A percentile compares a stretch with the other conserved stretches of the same genome.
Conservation (phyloP, 192 early-diverging fungal species). For the Umbelopsis ramanniana region DNA sequence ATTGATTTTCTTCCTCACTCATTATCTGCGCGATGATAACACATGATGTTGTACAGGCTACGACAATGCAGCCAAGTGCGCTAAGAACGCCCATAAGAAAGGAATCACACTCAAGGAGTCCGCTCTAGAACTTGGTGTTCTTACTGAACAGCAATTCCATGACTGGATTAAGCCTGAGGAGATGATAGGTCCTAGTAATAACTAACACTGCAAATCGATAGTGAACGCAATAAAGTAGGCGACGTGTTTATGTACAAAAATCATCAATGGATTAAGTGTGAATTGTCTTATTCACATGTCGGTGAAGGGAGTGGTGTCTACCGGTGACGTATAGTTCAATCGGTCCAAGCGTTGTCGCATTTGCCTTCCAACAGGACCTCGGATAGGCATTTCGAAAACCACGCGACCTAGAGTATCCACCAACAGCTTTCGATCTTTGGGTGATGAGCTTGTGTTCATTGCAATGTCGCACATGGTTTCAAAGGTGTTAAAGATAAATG, state of each 20-base stretch:
- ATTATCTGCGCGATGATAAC: too few relatives aligned
- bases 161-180: conserved; percentile 92
- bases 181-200: conserved; percentile 65
- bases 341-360: not conserved
- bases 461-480: not conserved
- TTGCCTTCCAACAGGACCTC: conserved; percentile 2
- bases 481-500: conserved; percentile 10
- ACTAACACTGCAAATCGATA: not conserved
- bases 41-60: conserved; percentile 35
- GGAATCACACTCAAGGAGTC: conserved; percentile 86
- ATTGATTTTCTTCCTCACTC: not conserved
- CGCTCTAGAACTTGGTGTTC: conserved; percentile 78
- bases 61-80: conserved; percentile 85
- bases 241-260: conserved; percentile 1
- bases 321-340: not conserved
- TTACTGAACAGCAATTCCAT: conserved; percentile 91
- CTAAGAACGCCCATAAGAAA: conserved; percentile 98
- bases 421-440: not conserved
- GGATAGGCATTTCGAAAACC: conserved; percentile 15
- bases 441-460: not conserved
- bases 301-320: not conserved
- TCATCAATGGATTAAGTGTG: not conserved
- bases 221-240: not conserved
- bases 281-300: not conserved
- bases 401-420: not conserved